Conservation (phyloP, 2,329 filamentous ascomycete genomes). For the Alternaria panax region DNA sequence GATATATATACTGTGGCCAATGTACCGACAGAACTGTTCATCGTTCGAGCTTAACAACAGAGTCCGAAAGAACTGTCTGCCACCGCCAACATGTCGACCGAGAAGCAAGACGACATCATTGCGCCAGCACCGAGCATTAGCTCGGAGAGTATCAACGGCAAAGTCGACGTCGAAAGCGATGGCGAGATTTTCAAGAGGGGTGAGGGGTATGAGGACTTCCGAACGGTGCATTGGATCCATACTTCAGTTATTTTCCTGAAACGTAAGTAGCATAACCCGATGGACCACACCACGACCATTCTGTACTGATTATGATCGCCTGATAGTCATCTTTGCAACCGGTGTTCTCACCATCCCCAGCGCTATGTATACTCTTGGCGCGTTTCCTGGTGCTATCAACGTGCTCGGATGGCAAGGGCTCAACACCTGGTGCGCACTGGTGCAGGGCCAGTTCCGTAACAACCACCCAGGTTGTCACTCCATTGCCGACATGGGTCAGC, state of each 20-base stretch:
- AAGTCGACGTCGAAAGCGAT: slow-evolving; percentile 42
- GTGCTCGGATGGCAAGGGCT: slow-evolving; percentile 58
- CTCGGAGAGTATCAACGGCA: slow-evolving; percentile 31
- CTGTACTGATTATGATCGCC: background rate
- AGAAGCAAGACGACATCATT: slow-evolving; percentile 37
- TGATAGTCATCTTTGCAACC: slow-evolving; percentile 56
- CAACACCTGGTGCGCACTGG: slow-evolving; percentile 59
- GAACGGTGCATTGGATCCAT: slow-evolving; percentile 62
- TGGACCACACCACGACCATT: background rate
- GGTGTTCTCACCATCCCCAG: slow-evolving; percentile 60
- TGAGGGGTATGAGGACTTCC: slow-evolving; percentile 59
- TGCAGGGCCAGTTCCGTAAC: slow-evolving; percentile 62
- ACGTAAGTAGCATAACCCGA: slow-evolving; percentile 26
- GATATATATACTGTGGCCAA: slow-evolving; percentile 10
- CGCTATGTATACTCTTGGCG: slow-evolving; percentile 57
- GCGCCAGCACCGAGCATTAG: slow-evolving; percentile 30
- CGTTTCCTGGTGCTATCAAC: slow-evolving; percentile 57
- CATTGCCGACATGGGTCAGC: slow-evolving; percentile 65
- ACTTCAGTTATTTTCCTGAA: slow-evolving; percentile 63
- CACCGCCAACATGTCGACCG: slow-evolving; percentile 29
- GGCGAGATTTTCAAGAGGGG: slow-evolving; percentile 61
- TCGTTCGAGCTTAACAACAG: background rate
- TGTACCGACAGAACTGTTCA: background rate
- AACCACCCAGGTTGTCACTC: slow-evolving; percentile 60
- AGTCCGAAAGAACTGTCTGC: background rate